Conservation (phyloP, 2,329 filamentous ascomycete species). For the Septoria linicola region DNA sequence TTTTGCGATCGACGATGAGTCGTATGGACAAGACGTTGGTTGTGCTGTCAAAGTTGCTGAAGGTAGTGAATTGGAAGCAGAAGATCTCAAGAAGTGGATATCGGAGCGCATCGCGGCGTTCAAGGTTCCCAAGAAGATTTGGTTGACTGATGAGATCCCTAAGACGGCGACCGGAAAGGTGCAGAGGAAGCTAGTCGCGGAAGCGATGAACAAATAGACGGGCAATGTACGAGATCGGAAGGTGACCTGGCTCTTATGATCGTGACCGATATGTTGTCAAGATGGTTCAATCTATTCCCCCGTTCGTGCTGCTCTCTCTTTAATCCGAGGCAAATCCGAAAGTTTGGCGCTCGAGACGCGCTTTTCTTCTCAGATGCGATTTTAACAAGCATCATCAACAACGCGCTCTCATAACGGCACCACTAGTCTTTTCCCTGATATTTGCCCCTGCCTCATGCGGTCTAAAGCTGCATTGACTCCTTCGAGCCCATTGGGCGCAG, state of each 20-base stretch:
- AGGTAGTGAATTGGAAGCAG: conserved; percentile 53
- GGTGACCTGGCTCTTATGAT: too few relatives aligned
- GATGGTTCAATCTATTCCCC: too few relatives aligned
- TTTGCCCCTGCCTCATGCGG: conserved; percentile 20
- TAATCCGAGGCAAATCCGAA: too few relatives aligned
- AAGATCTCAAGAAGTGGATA: conserved; percentile 68
- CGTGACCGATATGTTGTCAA: too few relatives aligned
- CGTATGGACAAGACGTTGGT: conserved; percentile 79
- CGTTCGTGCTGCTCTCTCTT: too few relatives aligned
- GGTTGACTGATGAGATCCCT: conserved; percentile 11
- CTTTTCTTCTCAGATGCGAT: not conserved
- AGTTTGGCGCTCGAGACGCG: too few relatives aligned
- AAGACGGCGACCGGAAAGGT: conserved; percentile 79
- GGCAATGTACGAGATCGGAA: too few relatives aligned
- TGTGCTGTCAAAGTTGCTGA: conserved; percentile 74
- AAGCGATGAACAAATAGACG: too few relatives aligned
- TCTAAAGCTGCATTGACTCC: conserved; percentile 25
- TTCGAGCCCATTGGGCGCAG: conserved; percentile 18
- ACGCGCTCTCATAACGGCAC: conserved; percentile 17
- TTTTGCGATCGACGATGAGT: conserved; percentile 77
- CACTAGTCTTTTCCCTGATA: conserved; percentile 25
- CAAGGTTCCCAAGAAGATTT: conserved; percentile 71
- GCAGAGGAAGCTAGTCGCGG: conserved; percentile 77
- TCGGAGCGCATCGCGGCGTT: conserved; percentile 71
- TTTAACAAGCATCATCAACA: not conserved